Evolutionary conservation across 495 filamentous ascomycete species (phyloP).

Genomic region (Xylaria sp.): DNA sequence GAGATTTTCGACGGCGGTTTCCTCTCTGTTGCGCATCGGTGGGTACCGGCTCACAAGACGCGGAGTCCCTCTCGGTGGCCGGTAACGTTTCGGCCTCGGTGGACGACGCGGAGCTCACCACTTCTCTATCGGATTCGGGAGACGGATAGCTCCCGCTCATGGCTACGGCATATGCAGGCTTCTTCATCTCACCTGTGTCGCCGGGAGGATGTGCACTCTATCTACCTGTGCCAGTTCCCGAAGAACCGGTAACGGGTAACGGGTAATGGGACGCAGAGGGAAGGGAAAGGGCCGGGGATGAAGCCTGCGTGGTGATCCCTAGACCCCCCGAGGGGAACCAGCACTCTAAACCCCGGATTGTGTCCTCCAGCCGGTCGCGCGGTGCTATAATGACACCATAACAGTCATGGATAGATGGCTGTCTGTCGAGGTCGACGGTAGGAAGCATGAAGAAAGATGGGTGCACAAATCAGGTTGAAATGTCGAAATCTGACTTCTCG

Average conservation of each 20-base stretch:
- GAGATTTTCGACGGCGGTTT: conserved; percentile 35
- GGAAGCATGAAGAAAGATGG: neutral
- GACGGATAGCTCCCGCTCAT: conserved; percentile 20
- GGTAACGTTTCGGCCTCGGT: conserved; percentile 1
- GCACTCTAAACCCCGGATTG: neutral
- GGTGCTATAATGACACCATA: conserved; percentile 12
- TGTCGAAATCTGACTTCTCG: conserved; percentile 10
- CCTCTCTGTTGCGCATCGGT: conserved; percentile 21
- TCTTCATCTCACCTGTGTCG: neutral
- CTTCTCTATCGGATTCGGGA: conserved; percentile 18
- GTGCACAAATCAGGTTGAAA: conserved; percentile 9
- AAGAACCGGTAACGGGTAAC: neutral
- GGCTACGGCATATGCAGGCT: neutral
- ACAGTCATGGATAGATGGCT: neutral
- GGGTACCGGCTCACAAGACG: conserved; percentile 8
- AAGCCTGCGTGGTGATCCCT: conserved; percentile 4
- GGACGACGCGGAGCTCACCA: neutral
- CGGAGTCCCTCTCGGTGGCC: neutral
- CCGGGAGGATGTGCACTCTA: neutral
- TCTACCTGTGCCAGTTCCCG: neutral
- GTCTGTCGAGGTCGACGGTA: neutral
- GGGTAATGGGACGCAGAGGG: neutral
- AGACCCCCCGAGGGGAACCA: conserved; percentile 18
- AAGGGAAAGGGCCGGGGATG: neutral
- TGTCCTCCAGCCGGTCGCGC: neutral